A percentile compares a stretch with the other conserved stretches of the same genome.
Conservation (phyloP, 768 basidiomycete species). For the Rhizopogon roseolus region DNA sequence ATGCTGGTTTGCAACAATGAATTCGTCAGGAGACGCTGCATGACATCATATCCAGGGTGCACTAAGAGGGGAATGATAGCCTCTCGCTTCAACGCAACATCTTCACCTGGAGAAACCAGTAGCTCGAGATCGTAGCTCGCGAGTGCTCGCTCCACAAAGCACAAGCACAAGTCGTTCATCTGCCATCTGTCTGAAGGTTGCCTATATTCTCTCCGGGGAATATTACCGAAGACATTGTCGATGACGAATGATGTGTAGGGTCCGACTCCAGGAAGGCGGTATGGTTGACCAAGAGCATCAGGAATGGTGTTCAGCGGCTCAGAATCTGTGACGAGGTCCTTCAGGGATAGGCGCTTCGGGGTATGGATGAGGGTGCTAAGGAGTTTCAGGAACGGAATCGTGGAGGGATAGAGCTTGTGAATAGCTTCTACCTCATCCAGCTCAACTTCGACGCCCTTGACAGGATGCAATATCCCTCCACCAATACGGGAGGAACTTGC, state of each 20-base stretch:
- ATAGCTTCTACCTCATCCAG: slow-evolving; percentile 83
- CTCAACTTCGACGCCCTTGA: slow-evolving; percentile 81
- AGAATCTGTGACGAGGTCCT: slow-evolving; percentile 52
- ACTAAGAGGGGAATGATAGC: slow-evolving; percentile 49
- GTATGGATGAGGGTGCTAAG: slow-evolving; percentile 82
- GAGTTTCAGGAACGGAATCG: slow-evolving; percentile 82
- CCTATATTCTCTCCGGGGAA: slow-evolving; percentile 69
- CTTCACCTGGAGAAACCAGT: slow-evolving; percentile 55
- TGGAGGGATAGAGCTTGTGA: slow-evolving; percentile 79
- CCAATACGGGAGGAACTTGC: slow-evolving; percentile 21
- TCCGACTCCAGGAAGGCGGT: slow-evolving; percentile 72
- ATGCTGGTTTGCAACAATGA: slow-evolving; percentile 69
- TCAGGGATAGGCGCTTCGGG: slow-evolving; percentile 63
- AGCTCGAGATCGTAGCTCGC: slow-evolving; percentile 79
- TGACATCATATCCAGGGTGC: slow-evolving; percentile 87
- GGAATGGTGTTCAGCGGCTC: slow-evolving; percentile 73
- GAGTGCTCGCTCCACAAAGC: slow-evolving; percentile 80
- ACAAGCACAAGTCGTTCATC: slow-evolving; percentile 79
- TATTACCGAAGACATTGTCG: slow-evolving; percentile 83
- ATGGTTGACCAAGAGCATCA: slow-evolving; percentile 73
- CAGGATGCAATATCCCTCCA: slow-evolving; percentile 42
- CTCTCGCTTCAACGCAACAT: slow-evolving; percentile 47
- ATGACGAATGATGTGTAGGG: slow-evolving; percentile 86
- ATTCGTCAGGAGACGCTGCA: slow-evolving; percentile 72
- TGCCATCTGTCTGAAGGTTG: slow-evolving; percentile 78